Evolutionary conservation across 495 filamentous ascomycete species (phyloP), one percentile per base, ranked within the genome.

Genomic region (Margaritispora aquatica): DNA sequence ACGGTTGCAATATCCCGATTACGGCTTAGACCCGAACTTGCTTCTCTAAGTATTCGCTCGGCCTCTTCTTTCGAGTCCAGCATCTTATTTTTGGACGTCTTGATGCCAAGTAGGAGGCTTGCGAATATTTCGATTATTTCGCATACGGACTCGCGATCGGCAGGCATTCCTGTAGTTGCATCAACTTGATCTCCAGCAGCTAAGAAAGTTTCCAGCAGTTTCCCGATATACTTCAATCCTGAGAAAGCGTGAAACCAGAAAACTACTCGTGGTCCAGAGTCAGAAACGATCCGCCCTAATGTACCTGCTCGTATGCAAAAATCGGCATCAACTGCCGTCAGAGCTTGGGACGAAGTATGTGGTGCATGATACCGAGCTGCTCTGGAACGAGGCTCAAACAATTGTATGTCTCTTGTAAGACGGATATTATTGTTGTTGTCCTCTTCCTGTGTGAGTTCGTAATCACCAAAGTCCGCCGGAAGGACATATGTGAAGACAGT

Each of bases 1-100:
- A 97, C 81, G 10, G 82, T 81, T 54, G 94, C 77, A 38, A 97
- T 85, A 65, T 97, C 95, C 55, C 83, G 82, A 61, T 84, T 85
- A 19, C 80, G 78, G 34, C 82, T 81, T 2, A 96, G 69, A n/a
- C 83, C 82, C 66, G 89, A 86, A 60, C 89, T 92, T 1, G 86
- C 82, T 63, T 86, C 80, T 62, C 84, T 83, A 17, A 96, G 70
- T 21, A 94, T 77, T 24, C 59, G 59, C 23, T 71, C 56, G 9
- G 74, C 78, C 8, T 70, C 58, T 21, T 77, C 75, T 24, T 59
- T 47, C 2, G 50, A 56, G 26, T 54, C 47, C 8, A 10, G 11
- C 27, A 46, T 41, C 3, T 34, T 21, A 4, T 36, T 8, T 13
- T 15, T 26, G 3, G 60, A 57, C 46, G 31, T 60, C 9, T 47